Percentiles rank a stretch among this genome's conserved stretches.
Evolutionary conservation across 805 yeast species (phyloP).

Genomic region (Brettanomyces nanus): DNA sequence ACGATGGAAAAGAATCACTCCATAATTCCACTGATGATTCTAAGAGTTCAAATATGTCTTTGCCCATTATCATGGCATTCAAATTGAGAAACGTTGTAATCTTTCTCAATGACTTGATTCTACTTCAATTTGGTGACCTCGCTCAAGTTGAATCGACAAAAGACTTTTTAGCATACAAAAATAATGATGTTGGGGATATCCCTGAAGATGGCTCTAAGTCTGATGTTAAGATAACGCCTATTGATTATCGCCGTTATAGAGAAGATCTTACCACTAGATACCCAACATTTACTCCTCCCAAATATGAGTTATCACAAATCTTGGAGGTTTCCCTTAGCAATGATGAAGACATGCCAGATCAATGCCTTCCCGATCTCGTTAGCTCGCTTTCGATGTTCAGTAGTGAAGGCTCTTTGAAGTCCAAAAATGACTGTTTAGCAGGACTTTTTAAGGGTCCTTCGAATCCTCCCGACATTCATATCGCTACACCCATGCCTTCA

Average conservation of each 20-base stretch:
- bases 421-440: slow-evolving; percentile 4
- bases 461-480: slow-evolving; percentile 40
- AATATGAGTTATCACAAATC: slow-evolving; percentile 36
- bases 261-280: slow-evolving; percentile 68
- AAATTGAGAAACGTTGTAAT: slow-evolving; percentile 50
- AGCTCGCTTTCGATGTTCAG: slow-evolving; percentile 22
- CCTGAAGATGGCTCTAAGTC: background rate
- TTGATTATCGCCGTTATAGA: slow-evolving; percentile 77
- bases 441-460: slow-evolving; percentile 2
- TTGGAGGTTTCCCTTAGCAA: slow-evolving; percentile 24
- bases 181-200: slow-evolving; percentile 17
- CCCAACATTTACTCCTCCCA: slow-evolving; percentile 58
- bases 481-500: slow-evolving; percentile 86
- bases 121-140: slow-evolving; percentile 57
- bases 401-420: slow-evolving; percentile 25
- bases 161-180: slow-evolving; percentile 34
- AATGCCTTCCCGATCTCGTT: slow-evolving; percentile 12
- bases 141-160: slow-evolving; percentile 35
- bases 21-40: background rate
- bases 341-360: slow-evolving; percentile 7
- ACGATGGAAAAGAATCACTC: background rate
- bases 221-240: slow-evolving; percentile 50
- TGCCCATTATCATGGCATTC: slow-evolving; percentile 19
- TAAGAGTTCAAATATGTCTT: slow-evolving; percentile 17
- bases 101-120: slow-evolving; percentile 44